Evolutionary conservation across 768 basidiomycete genomes (phyloP).

Genomic region (Rhizopogon rudus): DNA sequence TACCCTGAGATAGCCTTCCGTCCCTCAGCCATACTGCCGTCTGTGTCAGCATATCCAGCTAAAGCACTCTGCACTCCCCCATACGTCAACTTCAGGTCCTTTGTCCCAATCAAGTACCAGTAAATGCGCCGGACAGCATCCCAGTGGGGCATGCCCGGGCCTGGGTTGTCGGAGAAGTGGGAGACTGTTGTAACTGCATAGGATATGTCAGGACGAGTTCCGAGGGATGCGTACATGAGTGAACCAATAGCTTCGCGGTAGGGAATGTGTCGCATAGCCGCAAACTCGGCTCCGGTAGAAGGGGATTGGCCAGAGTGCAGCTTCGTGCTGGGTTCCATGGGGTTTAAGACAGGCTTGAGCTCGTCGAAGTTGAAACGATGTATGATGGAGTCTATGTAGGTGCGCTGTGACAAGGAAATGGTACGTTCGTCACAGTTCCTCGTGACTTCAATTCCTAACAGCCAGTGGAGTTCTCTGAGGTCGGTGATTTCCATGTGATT

Average conservation of each 20-base stretch:
- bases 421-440: neutral
- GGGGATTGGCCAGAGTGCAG: conserved; percentile 19
- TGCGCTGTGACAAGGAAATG: neutral
- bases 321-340: conserved; percentile 26
- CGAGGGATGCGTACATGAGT: conserved; percentile 23
- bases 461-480: conserved; percentile 3
- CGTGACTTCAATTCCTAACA: conserved; percentile 4
- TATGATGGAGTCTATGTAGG: conserved; percentile 29
- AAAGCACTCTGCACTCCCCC: neutral
- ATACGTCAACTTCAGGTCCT: conserved; percentile 6
- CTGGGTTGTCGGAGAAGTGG: conserved; percentile 6
- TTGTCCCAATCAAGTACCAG: conserved; percentile 8
- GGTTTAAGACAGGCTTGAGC: conserved; percentile 19
- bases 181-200: conserved; percentile 23
- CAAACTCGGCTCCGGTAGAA: conserved; percentile 10
- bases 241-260: conserved; percentile 22
- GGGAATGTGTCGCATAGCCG: conserved; percentile 19
- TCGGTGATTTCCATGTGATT: too few species aligned
- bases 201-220: conserved; percentile 27
- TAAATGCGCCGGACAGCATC: neutral
- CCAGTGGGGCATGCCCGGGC: too few species aligned
- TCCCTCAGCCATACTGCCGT: conserved; percentile 8
- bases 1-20: conserved; percentile 13
- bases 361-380: conserved; percentile 21
- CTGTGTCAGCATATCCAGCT: conserved; percentile 2